These are phyloP conservation scores for Lasiosphaeria ovina DNA, from an alignment of 495 filamentous ascomycete genomes.

Conservation along the genomic window DNA sequence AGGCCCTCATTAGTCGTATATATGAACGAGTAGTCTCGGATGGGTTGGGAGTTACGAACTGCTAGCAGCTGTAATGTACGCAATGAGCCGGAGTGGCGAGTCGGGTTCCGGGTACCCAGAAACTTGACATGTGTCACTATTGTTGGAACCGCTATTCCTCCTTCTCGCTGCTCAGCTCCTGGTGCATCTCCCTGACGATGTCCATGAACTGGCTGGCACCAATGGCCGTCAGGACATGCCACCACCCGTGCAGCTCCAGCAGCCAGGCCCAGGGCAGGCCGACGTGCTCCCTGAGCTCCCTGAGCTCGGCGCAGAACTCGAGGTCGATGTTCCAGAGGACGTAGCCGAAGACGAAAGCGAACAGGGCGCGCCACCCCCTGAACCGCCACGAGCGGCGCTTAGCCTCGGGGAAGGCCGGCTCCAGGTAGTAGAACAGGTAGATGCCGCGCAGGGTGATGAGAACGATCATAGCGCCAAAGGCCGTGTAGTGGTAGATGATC, in stretches of 20 bases:
- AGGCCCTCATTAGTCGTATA: too few species aligned
- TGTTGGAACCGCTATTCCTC: background rate
- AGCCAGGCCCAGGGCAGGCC: constrained; percentile 54
- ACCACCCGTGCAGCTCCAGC: constrained; percentile 61
- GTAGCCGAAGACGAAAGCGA: constrained; percentile 39
- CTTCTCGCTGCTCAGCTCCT: constrained; percentile 1
- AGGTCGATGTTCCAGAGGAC: constrained; percentile 51
- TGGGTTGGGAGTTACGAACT: too few species aligned
- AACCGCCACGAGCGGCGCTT: constrained; percentile 16
- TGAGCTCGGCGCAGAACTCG: constrained; percentile 40
- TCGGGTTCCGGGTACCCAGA: too few species aligned
- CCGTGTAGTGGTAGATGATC: constrained; percentile 31
- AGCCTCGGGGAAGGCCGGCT: constrained; percentile 13
- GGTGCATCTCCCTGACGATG: constrained; percentile 23
- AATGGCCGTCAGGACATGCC: constrained; percentile 56
- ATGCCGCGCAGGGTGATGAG: constrained; percentile 16
- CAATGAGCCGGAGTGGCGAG: too few species aligned
- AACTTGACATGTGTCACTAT: too few species aligned
- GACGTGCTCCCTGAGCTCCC: constrained; percentile 31
- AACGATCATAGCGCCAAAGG: constrained; percentile 17
- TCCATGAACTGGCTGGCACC: constrained; percentile 35
- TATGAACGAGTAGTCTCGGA: too few species aligned
- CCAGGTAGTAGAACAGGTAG: constrained; percentile 23
- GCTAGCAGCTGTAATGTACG: too few species aligned
- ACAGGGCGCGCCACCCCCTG: constrained; percentile 16